phyloP scores from a whole-genome alignment of 805 yeast species.

The Clavispora santaluciae region DNA sequence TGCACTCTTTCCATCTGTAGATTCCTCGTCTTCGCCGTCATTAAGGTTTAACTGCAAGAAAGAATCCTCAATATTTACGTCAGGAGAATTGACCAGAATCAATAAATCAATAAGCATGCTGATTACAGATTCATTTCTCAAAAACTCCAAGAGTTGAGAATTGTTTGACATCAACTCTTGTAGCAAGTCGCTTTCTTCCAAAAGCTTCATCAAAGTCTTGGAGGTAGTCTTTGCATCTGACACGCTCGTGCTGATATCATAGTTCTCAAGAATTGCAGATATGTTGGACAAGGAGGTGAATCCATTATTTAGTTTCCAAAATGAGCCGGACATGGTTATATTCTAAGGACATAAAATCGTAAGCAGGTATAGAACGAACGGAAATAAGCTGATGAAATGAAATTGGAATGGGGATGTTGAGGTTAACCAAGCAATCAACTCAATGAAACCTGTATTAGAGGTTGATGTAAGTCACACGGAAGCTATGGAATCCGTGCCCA shows the following conservation, averaged over 20 bases:
- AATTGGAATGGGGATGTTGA: background rate
- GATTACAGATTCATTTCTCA: conserved; percentile 45
- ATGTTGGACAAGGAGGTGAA: conserved; percentile 40
- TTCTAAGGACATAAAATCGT: conserved; percentile 1
- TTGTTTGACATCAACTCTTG: conserved; percentile 67
- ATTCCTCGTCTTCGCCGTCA: background rate
- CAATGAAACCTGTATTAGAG: background rate
- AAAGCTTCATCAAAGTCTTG: conserved; percentile 28
- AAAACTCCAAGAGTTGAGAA: conserved; percentile 67
- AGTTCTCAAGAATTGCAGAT: conserved; percentile 34
- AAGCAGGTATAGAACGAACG: background rate
- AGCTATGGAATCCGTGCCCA: background rate
- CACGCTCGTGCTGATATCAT: conserved; percentile 18
- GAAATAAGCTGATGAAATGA: background rate
- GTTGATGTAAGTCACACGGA: background rate
- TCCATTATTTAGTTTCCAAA: conserved; percentile 45
- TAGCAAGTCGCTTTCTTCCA: conserved; percentile 40
- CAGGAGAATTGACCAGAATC: conserved; percentile 18
- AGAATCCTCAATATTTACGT: conserved; percentile 13
- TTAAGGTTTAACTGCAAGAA: conserved; percentile 11
- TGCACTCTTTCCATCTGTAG: too few species aligned
- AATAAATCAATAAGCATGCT: conserved; percentile 35
- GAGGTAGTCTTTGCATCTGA: conserved; percentile 13
- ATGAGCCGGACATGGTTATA: conserved; percentile 40
- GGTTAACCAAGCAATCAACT: background rate